Base-by-base conservation (phyloP, 306 rosid species). In the Cercis canadensis region DNA sequence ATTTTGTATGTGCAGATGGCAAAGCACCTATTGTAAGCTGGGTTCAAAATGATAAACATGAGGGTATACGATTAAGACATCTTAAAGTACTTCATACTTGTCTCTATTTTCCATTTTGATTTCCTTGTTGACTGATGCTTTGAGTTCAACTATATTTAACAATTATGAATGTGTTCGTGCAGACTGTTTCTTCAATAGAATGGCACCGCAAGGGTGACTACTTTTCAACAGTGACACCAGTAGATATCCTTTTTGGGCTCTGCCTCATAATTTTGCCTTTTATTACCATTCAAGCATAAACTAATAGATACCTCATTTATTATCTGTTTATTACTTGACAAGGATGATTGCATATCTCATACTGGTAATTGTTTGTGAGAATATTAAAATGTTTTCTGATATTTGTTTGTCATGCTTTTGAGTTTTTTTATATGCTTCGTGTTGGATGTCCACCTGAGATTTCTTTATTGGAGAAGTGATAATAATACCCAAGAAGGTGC, bases 191-290 rank as follows among this genome's bases (percentile, higher is more conserved):
- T 80, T 71, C 91, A 9, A 87, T 94, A 31, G 96, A 94, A 71
- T 94, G 98, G 97, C 98, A 94, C 76, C 87, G 95, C 43, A 91
- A 83, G 78, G 98, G 98, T 60, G 98, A 94, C 80, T 94, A 94
- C 82, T 81, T 90, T 78, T 94, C 98, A 15, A 87, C 95, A 64
- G 90, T 94, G 62, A 79, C 89, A 87, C 96, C 97, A 66, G 85
- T 95, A 53, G 98, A 94, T 94, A 94, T 94, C 98, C 98, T 90
- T 77, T 78, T 45, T 54, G 14, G 36, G 39, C 37, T 40, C 33
- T 33, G 37, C 18, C 19, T 63, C 16, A 59, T 15, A 15, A 15
- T n/a, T 43, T 11, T 10, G 0, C 11, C 11, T 43, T 43, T 11
- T 43, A 12, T 43, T 43, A 43, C 49, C 11, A 43, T 11, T 43